Percentiles rank a stretch among this genome's conserved stretches.
Conservation (phyloP, 345 rosid genomes). For the Garcia nutans region DNA sequence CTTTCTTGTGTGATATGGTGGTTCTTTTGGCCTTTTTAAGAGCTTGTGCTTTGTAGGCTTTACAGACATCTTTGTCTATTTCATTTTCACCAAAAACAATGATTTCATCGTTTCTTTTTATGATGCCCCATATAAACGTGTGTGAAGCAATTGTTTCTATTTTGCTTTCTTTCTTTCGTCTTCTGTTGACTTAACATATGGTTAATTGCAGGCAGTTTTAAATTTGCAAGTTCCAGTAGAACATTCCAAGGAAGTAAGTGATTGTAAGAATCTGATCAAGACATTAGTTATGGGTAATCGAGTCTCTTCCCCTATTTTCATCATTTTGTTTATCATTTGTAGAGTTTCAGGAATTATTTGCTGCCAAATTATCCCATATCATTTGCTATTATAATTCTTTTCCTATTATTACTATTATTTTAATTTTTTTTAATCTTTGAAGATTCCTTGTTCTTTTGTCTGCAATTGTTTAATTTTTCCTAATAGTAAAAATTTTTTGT, state of each 20-base stretch:
- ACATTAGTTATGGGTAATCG: constrained; percentile 95
- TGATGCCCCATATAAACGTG: background rate
- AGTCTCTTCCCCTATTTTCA: constrained; percentile 18
- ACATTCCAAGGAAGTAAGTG: constrained; percentile 98
- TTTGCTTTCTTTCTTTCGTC: background rate
- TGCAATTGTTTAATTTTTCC: background rate
- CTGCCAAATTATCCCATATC: background rate
- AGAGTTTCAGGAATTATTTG: constrained; percentile 4
- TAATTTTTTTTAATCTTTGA: background rate
- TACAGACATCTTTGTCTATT: too few relatives aligned
- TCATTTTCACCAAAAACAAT: too few relatives aligned
- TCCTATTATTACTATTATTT: background rate
- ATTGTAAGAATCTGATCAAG: constrained; percentile 92
- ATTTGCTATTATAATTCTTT: background rate
- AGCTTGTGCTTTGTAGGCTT: background rate
- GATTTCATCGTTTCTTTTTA: background rate
- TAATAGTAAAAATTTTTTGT: too few relatives aligned
- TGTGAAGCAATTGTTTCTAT: background rate
- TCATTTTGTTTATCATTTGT: constrained; percentile 15
- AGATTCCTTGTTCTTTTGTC: constrained; percentile 2
- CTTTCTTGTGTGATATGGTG: background rate
- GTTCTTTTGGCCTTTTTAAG: background rate
- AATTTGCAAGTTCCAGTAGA: constrained; percentile 94
- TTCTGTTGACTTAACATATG: constrained; percentile 18
- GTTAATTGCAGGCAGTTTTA: constrained; percentile 84